These are phyloP conservation scores for Neltuma alba DNA, from an alignment of 306 rosid species.

Conservation along the genomic window DNA sequence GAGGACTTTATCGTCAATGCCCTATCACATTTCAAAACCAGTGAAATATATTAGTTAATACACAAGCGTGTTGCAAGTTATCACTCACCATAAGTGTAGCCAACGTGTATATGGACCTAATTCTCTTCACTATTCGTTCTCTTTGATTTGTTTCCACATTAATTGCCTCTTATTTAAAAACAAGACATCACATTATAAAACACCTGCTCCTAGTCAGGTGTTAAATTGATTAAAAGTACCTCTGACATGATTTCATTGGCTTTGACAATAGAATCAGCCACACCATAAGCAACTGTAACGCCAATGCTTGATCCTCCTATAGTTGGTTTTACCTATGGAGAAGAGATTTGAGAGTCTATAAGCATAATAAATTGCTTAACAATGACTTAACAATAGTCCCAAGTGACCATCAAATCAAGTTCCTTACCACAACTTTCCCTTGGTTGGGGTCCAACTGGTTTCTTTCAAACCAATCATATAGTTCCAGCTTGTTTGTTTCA, in stretches of 20 bases:
- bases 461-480: slow-evolving; percentile 75
- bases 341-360: slow-evolving; percentile 19
- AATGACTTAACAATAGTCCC: slow-evolving; percentile 19
- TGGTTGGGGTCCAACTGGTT: slow-evolving; percentile 65
- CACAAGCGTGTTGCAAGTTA: not conserved
- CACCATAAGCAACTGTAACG: slow-evolving; percentile 88
- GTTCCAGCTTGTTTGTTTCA: slow-evolving; percentile 57
- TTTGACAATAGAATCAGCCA: slow-evolving; percentile 69
- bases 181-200: slow-evolving; percentile 9
- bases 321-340: slow-evolving; percentile 82
- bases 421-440: slow-evolving; percentile 93
- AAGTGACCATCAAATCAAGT: slow-evolving; percentile 39
- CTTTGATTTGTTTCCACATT: not conserved
- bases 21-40: slow-evolving; percentile 54
- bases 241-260: slow-evolving; percentile 73
- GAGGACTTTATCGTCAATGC: slow-evolving; percentile 81
- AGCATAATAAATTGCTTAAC: slow-evolving; percentile 28
- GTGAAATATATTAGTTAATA: slow-evolving; percentile 29
- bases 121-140: slow-evolving; percentile 14
- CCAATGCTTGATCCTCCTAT: slow-evolving; percentile 97
- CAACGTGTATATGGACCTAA: slow-evolving; percentile 22
- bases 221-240: slow-evolving; percentile 52
- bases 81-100: slow-evolving; percentile 3
- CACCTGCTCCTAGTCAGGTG: not conserved
- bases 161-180: slow-evolving; percentile 14